Conservation (phyloP, 805 yeast species). For the Kodamaea sagamina region DNA sequence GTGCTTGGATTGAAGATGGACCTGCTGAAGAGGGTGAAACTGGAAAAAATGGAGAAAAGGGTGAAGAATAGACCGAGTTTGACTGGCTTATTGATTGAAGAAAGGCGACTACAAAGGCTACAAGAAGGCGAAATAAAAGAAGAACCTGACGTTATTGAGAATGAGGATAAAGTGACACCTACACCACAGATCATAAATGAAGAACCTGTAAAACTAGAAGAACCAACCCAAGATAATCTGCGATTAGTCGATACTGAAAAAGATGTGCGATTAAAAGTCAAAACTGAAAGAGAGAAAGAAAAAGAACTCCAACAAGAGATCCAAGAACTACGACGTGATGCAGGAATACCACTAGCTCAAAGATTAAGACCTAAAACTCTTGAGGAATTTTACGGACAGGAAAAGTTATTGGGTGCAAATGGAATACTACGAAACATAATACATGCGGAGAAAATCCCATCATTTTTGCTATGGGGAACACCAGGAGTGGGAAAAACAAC, state of each 20-base stretch:
- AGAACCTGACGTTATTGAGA: not conserved
- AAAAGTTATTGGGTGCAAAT: constrained; percentile 37
- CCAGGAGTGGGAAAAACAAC: constrained; percentile 50
- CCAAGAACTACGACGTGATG: constrained; percentile 19
- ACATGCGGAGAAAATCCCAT: constrained; percentile 36
- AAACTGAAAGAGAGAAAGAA: not conserved
- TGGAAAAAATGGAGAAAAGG: constrained; percentile 14
- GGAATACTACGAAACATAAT: constrained; percentile 41
- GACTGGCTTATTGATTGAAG: constrained; percentile 38
- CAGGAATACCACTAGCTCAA: constrained; percentile 40
- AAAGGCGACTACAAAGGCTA: constrained; percentile 13
- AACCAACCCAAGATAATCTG: not conserved
- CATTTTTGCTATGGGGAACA: constrained; percentile 45
- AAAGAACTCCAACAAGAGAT: constrained; percentile 13
- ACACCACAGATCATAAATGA: not conserved
- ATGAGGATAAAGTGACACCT: too few species aligned
- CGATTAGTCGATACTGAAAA: not conserved
- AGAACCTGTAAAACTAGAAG: not conserved
- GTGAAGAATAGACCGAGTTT: constrained; percentile 33
- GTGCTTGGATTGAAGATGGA: constrained; percentile 38
- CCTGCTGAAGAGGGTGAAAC: constrained; percentile 23
- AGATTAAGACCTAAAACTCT: constrained; percentile 40
- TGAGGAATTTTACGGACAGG: constrained; percentile 45
- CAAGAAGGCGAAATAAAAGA: not conserved
- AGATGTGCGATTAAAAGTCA: not conserved